These are phyloP conservation scores for Cyclostephanos invisitatus DNA, from an alignment of 108 stramenopile genomes.

Conservation along the genomic window DNA sequence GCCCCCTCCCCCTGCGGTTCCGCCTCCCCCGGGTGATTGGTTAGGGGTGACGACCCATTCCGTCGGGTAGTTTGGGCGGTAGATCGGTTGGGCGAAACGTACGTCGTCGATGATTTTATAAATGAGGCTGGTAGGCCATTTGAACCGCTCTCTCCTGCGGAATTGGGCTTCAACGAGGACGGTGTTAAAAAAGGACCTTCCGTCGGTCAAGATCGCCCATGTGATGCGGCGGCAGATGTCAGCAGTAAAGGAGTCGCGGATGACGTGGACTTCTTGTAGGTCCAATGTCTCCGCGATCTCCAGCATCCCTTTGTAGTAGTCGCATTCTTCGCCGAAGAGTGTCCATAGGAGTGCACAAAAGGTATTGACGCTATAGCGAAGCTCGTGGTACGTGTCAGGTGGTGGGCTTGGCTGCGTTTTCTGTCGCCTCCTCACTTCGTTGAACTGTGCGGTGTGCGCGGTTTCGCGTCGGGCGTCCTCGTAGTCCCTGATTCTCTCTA, in stretches of 20 bases:
- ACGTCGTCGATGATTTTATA: too few species aligned
- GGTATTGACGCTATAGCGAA: background rate
- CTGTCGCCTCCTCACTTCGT: too few species aligned
- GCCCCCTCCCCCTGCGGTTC: background rate
- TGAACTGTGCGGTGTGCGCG: too few species aligned
- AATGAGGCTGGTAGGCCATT: background rate
- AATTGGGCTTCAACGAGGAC: background rate
- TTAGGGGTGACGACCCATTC: background rate
- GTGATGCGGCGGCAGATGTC: constrained; percentile 1
- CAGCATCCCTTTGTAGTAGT: background rate
- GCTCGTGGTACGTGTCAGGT: background rate
- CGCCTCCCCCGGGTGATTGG: background rate
- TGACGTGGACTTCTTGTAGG: background rate
- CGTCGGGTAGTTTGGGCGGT: background rate
- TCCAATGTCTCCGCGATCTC: background rate
- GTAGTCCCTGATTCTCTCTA: too few species aligned
- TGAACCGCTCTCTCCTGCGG: background rate
- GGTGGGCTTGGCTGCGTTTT: background rate
- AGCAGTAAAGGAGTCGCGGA: background rate
- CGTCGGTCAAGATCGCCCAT: background rate
- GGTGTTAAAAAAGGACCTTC: background rate
- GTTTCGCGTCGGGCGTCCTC: too few species aligned
- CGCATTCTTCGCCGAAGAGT: background rate
- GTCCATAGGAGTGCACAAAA: constrained; percentile 1
- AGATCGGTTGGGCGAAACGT: background rate